Evolutionary conservation across 805 yeast genomes (phyloP), one percentile per base, ranked within the genome.

Genomic region (Ogataea allantospora): DNA sequence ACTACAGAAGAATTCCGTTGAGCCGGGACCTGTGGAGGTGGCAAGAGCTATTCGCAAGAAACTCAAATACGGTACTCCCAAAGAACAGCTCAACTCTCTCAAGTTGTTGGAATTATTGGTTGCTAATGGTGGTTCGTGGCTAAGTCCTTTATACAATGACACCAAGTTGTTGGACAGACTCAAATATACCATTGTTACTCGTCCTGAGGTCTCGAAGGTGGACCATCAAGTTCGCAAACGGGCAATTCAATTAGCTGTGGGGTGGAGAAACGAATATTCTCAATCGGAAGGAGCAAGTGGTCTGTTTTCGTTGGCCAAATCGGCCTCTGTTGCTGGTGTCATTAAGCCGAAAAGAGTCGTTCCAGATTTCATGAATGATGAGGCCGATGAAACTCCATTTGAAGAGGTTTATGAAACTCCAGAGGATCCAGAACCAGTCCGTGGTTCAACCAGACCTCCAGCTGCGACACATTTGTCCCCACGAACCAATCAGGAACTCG

Each of bases 41-140:
- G 97, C 97, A 0, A 70, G 98, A 28, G 95, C 96, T 1, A 65
- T 93, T 15, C 73, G 99, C 34, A 93, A 93, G 68, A 79, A 80
- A 53, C 65, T 93, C 55, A 93, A 95, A 63, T 84, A 91, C 55
- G 98, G 97, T n/a, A 54, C 70, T 2, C 56, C 62, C 4, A 62
- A 66, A 13, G 83, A 82, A 47, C 95, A 86, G 57, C 51, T 73
- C 36, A 75, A 85, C 30, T 84, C 95, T 0, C 59, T 88, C 44
- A 53, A 57, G 33, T 40, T 83, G 9, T 60, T 80, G 26, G 85
- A 83, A 49, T 63, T 76, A 13, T 57, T 83, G 15, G 78, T 83
- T 2, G 72, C 77, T 24, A 80, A 81, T 54, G 63, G 82, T 54
- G 71, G 55, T 42, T 55, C 42, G 52, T 58, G 39, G 53, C 67